Base-by-base conservation (phyloP, 2,329 filamentous ascomycete genomes). In the Coleophoma eucalyptorum region DNA sequence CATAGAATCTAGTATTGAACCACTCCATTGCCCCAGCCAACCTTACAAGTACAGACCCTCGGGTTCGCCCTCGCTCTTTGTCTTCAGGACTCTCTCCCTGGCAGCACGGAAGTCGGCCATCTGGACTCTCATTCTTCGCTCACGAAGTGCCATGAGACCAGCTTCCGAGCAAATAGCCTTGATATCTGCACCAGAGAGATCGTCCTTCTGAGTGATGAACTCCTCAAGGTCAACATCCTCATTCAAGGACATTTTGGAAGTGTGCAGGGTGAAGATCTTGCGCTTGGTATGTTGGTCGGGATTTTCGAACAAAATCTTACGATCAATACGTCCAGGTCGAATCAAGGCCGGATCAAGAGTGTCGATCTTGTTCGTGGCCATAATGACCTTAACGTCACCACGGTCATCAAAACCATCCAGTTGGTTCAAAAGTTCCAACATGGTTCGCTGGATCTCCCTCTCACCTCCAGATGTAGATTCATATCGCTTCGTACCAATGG, bases 291-390 rank as follows among this genome's bases (percentile, higher is more conserved):
- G 92, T 78, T 97, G 86, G 72, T 84, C 76, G 43, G 74, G 76
- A 64, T 85, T 80, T 69, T 83, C 80, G 65, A 85, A 89, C 55
- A 86, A 72, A 56, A 99, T 99, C 82, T 99, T 99, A 63, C 94
- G 87, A 72, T 99, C 94, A 70, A 99, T 99, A 80, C 94, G 92
- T 57, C 94, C 94, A 42, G 94, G 94, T 60, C 94, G 87, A 67
- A 99, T 99, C 61, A 99, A 79, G 16, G 94, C 94, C 50, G 94
- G 94, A 66, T 99, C 95, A 26, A 99, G 80, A 4, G 90, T 96
- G 61, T 99, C 95, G 61, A 99, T 99, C 83, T 99, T 99, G 84
- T 99, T 99, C 60, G 94, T 99, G 12, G 94, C 95, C 92, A 99
- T 97, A 70, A 99, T 93, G 55, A 99, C 94, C 78, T 99, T 99